Base-by-base conservation (phyloP, 352 stramenopile genomes). In the Phytopythium cucurbitacearum region DNA sequence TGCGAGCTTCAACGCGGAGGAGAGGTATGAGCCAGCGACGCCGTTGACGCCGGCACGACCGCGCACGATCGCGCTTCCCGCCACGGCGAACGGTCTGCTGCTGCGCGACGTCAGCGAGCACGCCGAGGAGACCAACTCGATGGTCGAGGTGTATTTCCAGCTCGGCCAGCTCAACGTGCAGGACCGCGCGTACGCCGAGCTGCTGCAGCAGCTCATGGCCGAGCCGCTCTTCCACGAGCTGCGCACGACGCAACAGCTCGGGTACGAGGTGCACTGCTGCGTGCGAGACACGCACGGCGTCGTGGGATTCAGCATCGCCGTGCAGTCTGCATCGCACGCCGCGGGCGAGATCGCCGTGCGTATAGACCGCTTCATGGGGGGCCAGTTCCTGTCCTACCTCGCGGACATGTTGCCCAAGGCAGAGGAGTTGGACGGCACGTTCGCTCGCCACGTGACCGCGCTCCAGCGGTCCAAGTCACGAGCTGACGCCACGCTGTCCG, bases 71-170 rank as follows among this genome's bases (percentile, higher is more conserved):
- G 70, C 60, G 28, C 49, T 87, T 3, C 81, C 77, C 0, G 33
- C 64, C n/a, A 86, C 77, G 12, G 51, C 59, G 7, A 87, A 86
- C 44, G 78, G 78, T 0, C 44, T 91, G 8, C 53, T 90, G 16
- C 53, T 92, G 5, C 77, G 72, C 13, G 76, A 76, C 33, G 56
- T 73, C 38, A 92, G 79, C 51, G 76, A 89, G 41, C 72, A 88
- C 35, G 58, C 79, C 0, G 63, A 73, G 15, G 84, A 96, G 41
- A 80, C 65, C 13, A 96, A 96, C 56, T 89, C 76, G 47, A 69
- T 86, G 9, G 78, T 94, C 8, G 83, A 92, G 37, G 66, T 90
- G 34, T 94, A 95, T 53, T 94, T 89, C 65, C 87, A 96, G 59
- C 69, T 95, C 9, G 83, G 83, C 28, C 66, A 74, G 36, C 62